Conservation (phyloP, 2,329 filamentous ascomycete genomes). For the Botryotinia calthae region DNA sequence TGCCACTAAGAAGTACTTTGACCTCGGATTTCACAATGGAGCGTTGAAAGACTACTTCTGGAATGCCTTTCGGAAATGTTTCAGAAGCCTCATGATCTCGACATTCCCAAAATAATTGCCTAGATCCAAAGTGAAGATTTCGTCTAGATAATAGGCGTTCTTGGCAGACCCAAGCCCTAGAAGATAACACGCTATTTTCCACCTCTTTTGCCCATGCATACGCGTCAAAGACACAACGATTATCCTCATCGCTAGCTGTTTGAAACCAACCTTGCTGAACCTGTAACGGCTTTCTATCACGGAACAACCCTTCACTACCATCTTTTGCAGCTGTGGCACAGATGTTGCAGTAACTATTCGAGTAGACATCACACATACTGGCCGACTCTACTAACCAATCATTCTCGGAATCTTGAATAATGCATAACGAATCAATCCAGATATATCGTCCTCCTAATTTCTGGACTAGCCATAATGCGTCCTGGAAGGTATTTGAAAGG, state of each 20-base stretch:
- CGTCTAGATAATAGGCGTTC: background rate
- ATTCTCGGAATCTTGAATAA: background rate
- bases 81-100: background rate
- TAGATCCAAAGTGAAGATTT: background rate
- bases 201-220: background rate
- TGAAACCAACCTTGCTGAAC: background rate
- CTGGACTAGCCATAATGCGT: background rate
- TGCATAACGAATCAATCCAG: background rate
- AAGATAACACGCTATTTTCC: rapidly evolving
- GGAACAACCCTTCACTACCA: background rate
- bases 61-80: background rate
- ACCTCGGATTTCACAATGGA: rapidly evolving
- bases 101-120: background rate
- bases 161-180: background rate
- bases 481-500: background rate
- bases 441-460: background rate
- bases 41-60: rapidly evolving
- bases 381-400: background rate
- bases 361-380: background rate
- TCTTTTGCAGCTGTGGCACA: background rate
- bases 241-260: rapidly evolving
- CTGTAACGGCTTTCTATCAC: background rate
- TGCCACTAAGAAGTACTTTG: background rate
- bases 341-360: background rate
- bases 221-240: rapidly evolving